Conservation (phyloP, 2,329 filamentous ascomycete species). For the Colletotrichum sp. region DNA sequence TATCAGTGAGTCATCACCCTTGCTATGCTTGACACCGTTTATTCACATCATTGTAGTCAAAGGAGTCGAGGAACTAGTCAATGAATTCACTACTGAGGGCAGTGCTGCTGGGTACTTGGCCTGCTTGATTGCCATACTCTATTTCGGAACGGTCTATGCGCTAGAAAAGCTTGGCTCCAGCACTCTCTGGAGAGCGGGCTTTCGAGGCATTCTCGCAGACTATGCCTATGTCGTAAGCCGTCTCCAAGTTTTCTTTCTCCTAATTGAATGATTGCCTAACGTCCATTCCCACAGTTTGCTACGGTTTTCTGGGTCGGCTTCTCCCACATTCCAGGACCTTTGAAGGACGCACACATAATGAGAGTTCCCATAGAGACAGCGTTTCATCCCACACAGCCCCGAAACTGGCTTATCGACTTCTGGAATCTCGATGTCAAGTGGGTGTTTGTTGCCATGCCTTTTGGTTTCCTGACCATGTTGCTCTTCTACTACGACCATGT, state of each 20-base stretch:
- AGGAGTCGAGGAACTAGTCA: slow-evolving; percentile 58
- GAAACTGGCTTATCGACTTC: slow-evolving; percentile 56
- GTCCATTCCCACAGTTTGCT: slow-evolving; percentile 36
- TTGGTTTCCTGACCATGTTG: slow-evolving; percentile 56
- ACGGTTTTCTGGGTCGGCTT: slow-evolving; percentile 60
- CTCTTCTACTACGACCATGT: slow-evolving; percentile 64
- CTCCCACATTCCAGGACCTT: slow-evolving; percentile 52
- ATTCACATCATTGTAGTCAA: not conserved
- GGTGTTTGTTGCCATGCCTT: slow-evolving; percentile 57
- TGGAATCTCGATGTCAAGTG: slow-evolving; percentile 56
- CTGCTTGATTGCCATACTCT: slow-evolving; percentile 30
- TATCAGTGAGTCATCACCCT: slow-evolving; percentile 40
- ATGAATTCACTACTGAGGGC: slow-evolving; percentile 45
- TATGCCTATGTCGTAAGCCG: slow-evolving; percentile 52
- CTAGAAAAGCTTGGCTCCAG: slow-evolving; percentile 53
- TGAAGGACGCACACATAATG: slow-evolving; percentile 43
- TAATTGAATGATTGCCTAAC: not conserved
- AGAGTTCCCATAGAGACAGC: slow-evolving; percentile 46
- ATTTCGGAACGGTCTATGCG: slow-evolving; percentile 53
- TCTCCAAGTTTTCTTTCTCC: fast-evolving
- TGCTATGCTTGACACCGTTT: slow-evolving; percentile 45
- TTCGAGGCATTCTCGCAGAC: slow-evolving; percentile 53
- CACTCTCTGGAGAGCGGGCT: slow-evolving; percentile 45
- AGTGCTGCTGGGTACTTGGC: slow-evolving; percentile 50
- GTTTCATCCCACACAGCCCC: slow-evolving; percentile 50